Conservation (phyloP, 352 stramenopile genomes). For the Globisporangium iwayamae region DNA sequence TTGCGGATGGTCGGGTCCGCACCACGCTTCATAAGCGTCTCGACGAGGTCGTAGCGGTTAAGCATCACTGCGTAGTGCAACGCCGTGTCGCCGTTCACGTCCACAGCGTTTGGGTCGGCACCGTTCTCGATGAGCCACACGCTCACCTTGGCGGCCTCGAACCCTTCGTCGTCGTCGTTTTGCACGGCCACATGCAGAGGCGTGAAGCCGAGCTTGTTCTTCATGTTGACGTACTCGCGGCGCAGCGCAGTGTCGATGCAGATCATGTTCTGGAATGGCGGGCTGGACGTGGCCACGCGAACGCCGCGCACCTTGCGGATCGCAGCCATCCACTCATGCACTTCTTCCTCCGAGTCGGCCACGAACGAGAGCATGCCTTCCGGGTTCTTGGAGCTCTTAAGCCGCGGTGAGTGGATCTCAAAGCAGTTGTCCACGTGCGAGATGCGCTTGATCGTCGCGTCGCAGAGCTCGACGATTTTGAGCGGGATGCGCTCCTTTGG, state of each 20-base stretch:
- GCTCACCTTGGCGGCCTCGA: slow-evolving; percentile 81
- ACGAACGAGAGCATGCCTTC: slow-evolving; percentile 85
- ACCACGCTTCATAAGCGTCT: slow-evolving; percentile 85
- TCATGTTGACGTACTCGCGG: slow-evolving; percentile 84
- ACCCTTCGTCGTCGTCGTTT: slow-evolving; percentile 88
- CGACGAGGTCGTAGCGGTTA: slow-evolving; percentile 74
- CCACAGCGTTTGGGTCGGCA: slow-evolving; percentile 67
- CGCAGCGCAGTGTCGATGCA: slow-evolving; percentile 81
- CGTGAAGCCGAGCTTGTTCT: slow-evolving; percentile 82
- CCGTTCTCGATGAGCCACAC: slow-evolving; percentile 89
- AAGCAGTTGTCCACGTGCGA: slow-evolving; percentile 85
- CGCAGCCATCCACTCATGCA: slow-evolving; percentile 86
- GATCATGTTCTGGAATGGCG: slow-evolving; percentile 87
- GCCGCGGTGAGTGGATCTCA: slow-evolving; percentile 76
- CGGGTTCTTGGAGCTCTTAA: slow-evolving; percentile 82
- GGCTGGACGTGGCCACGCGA: slow-evolving; percentile 61
- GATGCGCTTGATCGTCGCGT: slow-evolving; percentile 77
- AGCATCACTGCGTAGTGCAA: slow-evolving; percentile 85
- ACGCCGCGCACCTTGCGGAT: slow-evolving; percentile 84
- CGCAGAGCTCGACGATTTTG: slow-evolving; percentile 80
- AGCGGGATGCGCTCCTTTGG: slow-evolving; percentile 82
- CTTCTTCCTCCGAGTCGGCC: slow-evolving; percentile 74
- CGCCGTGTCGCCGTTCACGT: slow-evolving; percentile 81
- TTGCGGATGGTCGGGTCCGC: slow-evolving; percentile 77
- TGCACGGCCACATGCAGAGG: slow-evolving; percentile 78